phyloP scores from a whole-genome alignment of 225 moss, liverwort and hornwort species.

The Anthoceros angustus region DNA sequence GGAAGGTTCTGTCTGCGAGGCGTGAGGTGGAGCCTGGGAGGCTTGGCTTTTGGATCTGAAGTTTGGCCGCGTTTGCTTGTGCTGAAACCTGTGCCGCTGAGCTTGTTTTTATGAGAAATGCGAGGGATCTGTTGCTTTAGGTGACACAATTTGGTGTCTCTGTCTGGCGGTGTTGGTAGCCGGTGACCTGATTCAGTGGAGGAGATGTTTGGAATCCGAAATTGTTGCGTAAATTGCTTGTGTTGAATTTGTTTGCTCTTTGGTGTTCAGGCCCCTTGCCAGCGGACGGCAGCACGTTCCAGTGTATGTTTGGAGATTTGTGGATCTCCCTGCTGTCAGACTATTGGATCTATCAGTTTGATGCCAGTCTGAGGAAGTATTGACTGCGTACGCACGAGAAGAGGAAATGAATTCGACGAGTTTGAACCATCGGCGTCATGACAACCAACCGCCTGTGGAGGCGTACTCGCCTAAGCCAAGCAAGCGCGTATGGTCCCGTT shows the following conservation, averaged over 20 bases:
- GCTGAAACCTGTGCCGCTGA: no score
- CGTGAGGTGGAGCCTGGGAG: no score
- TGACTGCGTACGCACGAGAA: neutral
- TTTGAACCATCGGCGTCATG: slow-evolving; percentile 32
- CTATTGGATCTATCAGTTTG: no score
- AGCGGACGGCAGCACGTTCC: no score
- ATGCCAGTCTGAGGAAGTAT: neutral
- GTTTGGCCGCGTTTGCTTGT: no score
- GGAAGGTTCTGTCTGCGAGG: no score
- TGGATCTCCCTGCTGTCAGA: neutral
- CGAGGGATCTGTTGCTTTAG: no score
- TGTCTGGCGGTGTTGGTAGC: neutral
- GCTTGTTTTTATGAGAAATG: no score
- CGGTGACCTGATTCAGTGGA: no score
- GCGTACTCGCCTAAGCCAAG: slow-evolving; percentile 25
- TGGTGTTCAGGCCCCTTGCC: neutral
- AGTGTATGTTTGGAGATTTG: neutral
- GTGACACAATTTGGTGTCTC: no score
- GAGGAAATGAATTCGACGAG: slow-evolving; percentile 1
- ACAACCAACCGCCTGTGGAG: slow-evolving; percentile 9
- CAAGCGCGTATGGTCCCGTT: slow-evolving; percentile 15
- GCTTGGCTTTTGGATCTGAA: no score
- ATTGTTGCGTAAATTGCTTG: neutral
- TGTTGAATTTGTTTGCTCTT: neutral
- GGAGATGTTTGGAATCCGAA: neutral